Conservation (phyloP, 441 rosid species). For the Macaranga tanarius region DNA sequence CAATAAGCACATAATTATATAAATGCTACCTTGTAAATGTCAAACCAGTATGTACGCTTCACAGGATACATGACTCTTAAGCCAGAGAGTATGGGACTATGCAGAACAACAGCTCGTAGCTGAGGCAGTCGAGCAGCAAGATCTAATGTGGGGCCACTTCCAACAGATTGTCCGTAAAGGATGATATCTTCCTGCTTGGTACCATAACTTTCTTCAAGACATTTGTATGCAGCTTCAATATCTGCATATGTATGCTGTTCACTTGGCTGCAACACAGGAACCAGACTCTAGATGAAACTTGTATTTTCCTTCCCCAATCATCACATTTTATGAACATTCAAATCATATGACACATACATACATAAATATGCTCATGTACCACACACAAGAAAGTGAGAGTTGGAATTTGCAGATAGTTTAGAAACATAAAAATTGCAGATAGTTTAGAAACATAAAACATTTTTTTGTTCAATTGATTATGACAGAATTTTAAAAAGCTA, state of each 20-base stretch:
- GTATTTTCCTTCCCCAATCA: conserved; percentile 14
- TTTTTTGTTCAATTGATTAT: neutral
- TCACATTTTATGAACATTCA: conserved; percentile 9
- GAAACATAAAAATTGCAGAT: neutral
- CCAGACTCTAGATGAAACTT: conserved; percentile 25
- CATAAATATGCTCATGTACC: neutral
- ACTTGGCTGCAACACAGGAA: conserved; percentile 65
- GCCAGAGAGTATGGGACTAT: conserved; percentile 95
- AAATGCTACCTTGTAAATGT: conserved; percentile 78
- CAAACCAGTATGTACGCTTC: conserved; percentile 92
- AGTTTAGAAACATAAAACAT: neutral
- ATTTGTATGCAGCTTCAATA: conserved; percentile 88
- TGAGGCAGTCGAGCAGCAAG: conserved; percentile 77
- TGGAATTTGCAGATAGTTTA: neutral
- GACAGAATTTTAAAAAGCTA: conserved; percentile 27
- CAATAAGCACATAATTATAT: conserved; percentile 5
- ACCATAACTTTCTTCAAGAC: conserved; percentile 89
- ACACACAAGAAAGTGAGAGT: neutral
- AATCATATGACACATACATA: neutral
- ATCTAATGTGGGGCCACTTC: conserved; percentile 95
- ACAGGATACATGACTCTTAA: conserved; percentile 96
- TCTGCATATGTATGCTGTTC: conserved; percentile 95
- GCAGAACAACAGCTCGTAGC: conserved; percentile 84
- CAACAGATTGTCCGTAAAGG: conserved; percentile 95
- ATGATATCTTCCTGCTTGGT: conserved; percentile 85